Base-by-base conservation (phyloP, 2,329 filamentous ascomycete genomes). In the Fusarium buharicum region DNA sequence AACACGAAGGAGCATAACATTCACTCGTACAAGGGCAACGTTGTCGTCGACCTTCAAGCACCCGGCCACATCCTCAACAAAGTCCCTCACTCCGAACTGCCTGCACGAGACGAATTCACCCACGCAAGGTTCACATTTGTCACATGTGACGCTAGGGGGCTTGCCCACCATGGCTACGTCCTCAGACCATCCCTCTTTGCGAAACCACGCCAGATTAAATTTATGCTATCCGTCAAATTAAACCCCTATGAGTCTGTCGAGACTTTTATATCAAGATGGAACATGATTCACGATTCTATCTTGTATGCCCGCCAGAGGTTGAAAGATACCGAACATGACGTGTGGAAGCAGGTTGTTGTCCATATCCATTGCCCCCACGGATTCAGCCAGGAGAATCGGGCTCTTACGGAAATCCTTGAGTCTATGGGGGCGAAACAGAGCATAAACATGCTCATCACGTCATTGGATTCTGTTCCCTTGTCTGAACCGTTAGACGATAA, bases 51-150 rank as follows among this genome's bases (percentile, higher is more conserved):
- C 22, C 7, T 38, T 20, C 43, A 22, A 8, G 43, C 37, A 1
- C 2, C 8, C 3, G n/a, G 36, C 1, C 5, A 10, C 0, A 31
- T 55, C 6, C 9, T 49, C 3, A 44, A 27, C 2, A 3, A 4
- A 12, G 10, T 45, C 12, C 33, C 18, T 3, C 33, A 38, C 9
- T 24, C 1, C 4, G 11, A 14, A 7, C 14, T 13, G 13, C 30
- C 30, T 6, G 2, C 13, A 22, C 5, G 16, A 9, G 16, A 34
- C 1, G 56, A 59, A 12, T 56, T 47, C 9, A 51, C 51, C 2
- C 36, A 55, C 4, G 16, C 40, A 13, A 44, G 46, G 12, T 56
- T 59, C 14, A 47, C 18, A 0, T 43, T 45, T 12, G 20, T 59
- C 6, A 59, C 51, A 5, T 51, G 52, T 12, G 6, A 24, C 4